phyloP scores from a whole-genome alignment of 2,329 filamentous ascomycete genomes.

The Ceratocystiopsis minuta region DNA sequence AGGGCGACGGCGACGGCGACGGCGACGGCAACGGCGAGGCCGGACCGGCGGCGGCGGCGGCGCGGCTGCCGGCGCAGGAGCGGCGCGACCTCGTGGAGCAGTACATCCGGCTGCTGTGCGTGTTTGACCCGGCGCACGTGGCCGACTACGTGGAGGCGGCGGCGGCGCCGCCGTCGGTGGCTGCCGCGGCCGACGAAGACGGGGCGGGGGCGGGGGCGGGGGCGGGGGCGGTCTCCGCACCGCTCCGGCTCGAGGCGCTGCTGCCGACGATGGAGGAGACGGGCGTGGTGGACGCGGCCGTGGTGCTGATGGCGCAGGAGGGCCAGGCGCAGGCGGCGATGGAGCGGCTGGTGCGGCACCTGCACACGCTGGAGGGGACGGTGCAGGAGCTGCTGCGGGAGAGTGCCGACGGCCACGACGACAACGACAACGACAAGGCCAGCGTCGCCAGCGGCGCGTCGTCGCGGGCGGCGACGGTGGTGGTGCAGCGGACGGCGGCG shows the following conservation, averaged over 20 bases:
- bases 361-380: slow-evolving; percentile 62
- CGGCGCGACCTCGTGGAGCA: slow-evolving; percentile 51
- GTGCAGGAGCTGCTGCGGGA: slow-evolving; percentile 49
- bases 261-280: slow-evolving; percentile 78
- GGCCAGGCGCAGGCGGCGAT: slow-evolving; percentile 72
- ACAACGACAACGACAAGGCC: neutral
- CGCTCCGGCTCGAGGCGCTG: slow-evolving; percentile 62
- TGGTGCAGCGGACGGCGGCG: slow-evolving; percentile 31
- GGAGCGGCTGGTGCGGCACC: slow-evolving; percentile 63
- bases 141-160: slow-evolving; percentile 65
- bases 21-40: neutral
- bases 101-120: slow-evolving; percentile 85
- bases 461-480: neutral
- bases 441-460: slow-evolving; percentile 3
- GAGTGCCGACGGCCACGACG: neutral
- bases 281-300: slow-evolving; percentile 80
- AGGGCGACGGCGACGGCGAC: slow-evolving; percentile 23
- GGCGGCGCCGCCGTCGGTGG: slow-evolving; percentile 32
- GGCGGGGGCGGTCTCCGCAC: slow-evolving; percentile 28
- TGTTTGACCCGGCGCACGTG: slow-evolving; percentile 64
- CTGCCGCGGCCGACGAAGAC: too few relatives aligned
- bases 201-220: too few relatives aligned
- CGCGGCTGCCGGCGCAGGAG: slow-evolving; percentile 11
- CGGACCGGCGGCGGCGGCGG: neutral
- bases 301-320: slow-evolving; percentile 77